These are phyloP conservation scores for Asterella californica DNA, from an alignment of 225 moss, liverwort and hornwort species.

Conservation along the genomic window DNA sequence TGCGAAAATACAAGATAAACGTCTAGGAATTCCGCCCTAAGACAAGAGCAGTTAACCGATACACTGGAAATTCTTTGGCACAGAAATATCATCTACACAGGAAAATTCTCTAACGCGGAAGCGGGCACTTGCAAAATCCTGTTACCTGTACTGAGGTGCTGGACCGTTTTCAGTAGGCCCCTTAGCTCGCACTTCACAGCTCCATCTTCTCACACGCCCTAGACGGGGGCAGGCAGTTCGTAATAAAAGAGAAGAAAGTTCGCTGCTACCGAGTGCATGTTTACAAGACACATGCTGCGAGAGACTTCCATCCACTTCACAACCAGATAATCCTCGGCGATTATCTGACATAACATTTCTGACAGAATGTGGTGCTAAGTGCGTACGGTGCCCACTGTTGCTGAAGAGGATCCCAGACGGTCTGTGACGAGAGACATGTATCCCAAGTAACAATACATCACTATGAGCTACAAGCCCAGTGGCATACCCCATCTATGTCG, in stretches of 20 bases:
- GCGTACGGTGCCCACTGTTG: neutral
- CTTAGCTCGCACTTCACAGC: conserved; percentile 22
- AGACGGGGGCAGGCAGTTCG: conserved; percentile 5
- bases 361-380: neutral
- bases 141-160: conserved; percentile 30
- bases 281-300: neutral
- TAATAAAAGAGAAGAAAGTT: conserved; percentile 24
- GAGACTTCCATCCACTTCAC: neutral
- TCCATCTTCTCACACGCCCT: conserved; percentile 4
- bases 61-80: too few species aligned
- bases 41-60: too few species aligned
- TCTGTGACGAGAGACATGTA: neutral
- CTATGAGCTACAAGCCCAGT: neutral
- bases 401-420: neutral
- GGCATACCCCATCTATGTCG: conserved; percentile 9
- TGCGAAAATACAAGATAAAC: too few species aligned
- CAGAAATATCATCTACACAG: too few species aligned
- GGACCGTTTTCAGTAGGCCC: conserved; percentile 17
- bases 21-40: too few species aligned
- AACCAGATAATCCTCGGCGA: neutral
- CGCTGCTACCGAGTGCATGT: conserved; percentile 13
- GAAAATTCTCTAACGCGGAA: too few species aligned
- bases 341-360: neutral
- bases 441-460: neutral
- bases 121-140: too few species aligned